Evolutionary conservation across 1,284 basidiomycete genomes (phyloP).

Genomic region (Hemileia vastatrix): DNA sequence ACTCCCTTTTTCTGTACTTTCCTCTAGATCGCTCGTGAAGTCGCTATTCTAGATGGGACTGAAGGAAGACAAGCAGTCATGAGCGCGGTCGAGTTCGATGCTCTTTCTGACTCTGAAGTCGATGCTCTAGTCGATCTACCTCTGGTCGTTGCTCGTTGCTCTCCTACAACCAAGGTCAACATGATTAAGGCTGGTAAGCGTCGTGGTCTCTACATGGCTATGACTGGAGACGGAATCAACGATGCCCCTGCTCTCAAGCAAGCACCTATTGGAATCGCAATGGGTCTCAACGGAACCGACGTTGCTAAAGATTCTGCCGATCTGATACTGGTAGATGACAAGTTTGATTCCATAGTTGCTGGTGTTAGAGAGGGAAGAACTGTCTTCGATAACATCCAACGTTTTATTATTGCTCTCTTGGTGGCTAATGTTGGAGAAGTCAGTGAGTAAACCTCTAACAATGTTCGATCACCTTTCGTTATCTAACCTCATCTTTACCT

Average conservation of each 20-base stretch:
- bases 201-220: slow-evolving; percentile 36
- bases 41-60: slow-evolving; percentile 52
- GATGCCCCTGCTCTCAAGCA: slow-evolving; percentile 53
- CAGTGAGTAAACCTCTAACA: too few species aligned
- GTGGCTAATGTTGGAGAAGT: too few species aligned
- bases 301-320: slow-evolving; percentile 54
- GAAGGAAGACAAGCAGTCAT: slow-evolving; percentile 46
- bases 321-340: slow-evolving; percentile 38
- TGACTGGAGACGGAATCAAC: slow-evolving; percentile 52
- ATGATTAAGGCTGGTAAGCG: slow-evolving; percentile 56
- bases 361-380: slow-evolving; percentile 36
- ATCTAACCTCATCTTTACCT: too few species aligned
- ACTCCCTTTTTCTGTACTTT: not conserved
- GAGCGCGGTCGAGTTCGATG: slow-evolving; percentile 57
- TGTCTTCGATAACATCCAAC: slow-evolving; percentile 40
- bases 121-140: slow-evolving; percentile 52
- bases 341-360: slow-evolving; percentile 36
- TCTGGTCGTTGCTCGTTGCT: slow-evolving; percentile 55
- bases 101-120: slow-evolving; percentile 55
- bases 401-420: too few species aligned
- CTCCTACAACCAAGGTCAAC: slow-evolving; percentile 48
- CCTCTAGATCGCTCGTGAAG: slow-evolving; percentile 44
- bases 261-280: slow-evolving; percentile 57
- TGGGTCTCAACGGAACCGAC: slow-evolving; percentile 60
- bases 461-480: too few species aligned